These are phyloP conservation scores for Eimeria zaria DNA, from an alignment of 169 alveolate species.

Conservation along the genomic window DNA sequence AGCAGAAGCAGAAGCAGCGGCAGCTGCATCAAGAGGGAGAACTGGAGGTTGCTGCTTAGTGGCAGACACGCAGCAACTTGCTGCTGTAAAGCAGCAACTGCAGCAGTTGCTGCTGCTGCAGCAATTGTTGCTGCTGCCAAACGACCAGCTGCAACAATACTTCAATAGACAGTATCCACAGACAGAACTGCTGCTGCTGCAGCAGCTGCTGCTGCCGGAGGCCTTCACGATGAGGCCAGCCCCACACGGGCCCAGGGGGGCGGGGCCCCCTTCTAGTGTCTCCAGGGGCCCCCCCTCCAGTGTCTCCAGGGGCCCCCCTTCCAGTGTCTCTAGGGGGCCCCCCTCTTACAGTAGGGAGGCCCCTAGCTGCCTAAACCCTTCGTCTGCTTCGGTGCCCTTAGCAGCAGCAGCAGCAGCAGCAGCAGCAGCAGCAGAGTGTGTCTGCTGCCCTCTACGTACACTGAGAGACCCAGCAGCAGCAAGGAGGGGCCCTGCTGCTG, in stretches of 20 bases:
- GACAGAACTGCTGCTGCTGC: neutral
- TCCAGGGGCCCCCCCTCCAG: constrained; percentile 20
- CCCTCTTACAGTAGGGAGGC: neutral
- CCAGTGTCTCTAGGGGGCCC: too few species aligned
- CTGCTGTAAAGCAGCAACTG: neutral
- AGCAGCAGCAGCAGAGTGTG: constrained; percentile 29
- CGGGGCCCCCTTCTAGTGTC: neutral
- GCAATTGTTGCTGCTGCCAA: neutral
- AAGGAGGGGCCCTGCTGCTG: constrained; percentile 56
- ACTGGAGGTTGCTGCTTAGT: neutral
- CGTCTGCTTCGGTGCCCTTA: neutral
- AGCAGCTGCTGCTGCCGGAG: neutral
- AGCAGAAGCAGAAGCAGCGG: neutral
- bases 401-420: constrained; percentile 49
- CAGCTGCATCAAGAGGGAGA: neutral
- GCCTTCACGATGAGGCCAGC: neutral
- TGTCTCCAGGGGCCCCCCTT: neutral
- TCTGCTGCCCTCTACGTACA: constrained; percentile 16
- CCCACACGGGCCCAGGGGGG: neutral
- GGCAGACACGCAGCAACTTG: neutral
- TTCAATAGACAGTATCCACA: neutral
- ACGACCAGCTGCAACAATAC: neutral
- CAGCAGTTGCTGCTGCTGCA: neutral
- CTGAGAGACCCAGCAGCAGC: neutral
- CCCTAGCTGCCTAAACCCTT: neutral